Evolutionary conservation across 805 yeast species (phyloP), one percentile per base, ranked within the genome.

Genomic region (Candida nonsorbophila): DNA sequence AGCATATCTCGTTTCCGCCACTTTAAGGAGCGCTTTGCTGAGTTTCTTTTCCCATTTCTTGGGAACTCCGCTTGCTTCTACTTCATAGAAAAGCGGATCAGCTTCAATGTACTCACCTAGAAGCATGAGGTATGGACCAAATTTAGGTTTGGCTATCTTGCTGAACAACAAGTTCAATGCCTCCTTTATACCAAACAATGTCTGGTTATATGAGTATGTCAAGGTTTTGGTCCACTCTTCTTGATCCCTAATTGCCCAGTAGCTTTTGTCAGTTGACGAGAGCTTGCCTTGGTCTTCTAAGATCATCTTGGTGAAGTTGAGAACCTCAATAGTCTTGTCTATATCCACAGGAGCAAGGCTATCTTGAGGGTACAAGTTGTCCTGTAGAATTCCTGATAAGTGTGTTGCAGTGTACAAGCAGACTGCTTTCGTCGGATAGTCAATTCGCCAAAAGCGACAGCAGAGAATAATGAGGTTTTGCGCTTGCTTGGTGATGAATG

Each of bases 391-490:
- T 3, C 62, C 60, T 4, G 57, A 34, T 22, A 52, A 36, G 34
- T 60, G 65, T 8, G 58, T 58, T 1, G 81, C 79, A 4, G 76
- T 67, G 31, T 67, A 73, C 5, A 77, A 35, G 6, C 73, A 41
- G 0, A 70, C 61, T 0, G 76, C 70, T 27, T 71, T 54, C 0
- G 84, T 61, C 0, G 75, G 57, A 5, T 49, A 50, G 34, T 67
- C 69, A 4, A 80, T 49, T 33, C 82, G 57, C 92, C 92, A 83
- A 30, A 72, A 59, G 22, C 58, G 62, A 5, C 74, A 57, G 30
- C 74, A 70, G 10, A 62, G 49, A 1, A 46, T 50, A 3, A 80
- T 42, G 8, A 80, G 48, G 25, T 59, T 62, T 6, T 53, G 47
- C 0, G 73, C 58, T 11, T 62, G 48, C 35, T 70, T 72, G 1